Percentiles rank a stretch among this genome's conserved stretches.
Evolutionary conservation across 352 stramenopile species (phyloP).

Genomic region (Globisporangium lucens): DNA sequence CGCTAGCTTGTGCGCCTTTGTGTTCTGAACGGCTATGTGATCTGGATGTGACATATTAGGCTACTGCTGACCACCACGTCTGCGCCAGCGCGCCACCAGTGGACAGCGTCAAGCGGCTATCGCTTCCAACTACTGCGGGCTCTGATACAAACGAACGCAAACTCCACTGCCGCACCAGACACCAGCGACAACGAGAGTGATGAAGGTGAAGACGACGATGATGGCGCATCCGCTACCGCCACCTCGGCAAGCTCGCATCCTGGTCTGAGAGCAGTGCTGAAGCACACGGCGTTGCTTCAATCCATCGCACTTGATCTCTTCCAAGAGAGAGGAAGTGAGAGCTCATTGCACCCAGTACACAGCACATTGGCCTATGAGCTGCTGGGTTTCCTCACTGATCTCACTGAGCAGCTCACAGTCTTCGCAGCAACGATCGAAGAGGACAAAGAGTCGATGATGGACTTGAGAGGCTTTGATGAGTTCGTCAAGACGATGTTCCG

Average conservation of each 20-base stretch:
- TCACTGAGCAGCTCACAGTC: conserved; percentile 21
- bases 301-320: not conserved
- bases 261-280: conserved; percentile 6
- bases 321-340: not conserved
- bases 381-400: conserved; percentile 31
- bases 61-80: conserved; percentile 2
- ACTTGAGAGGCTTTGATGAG: conserved; percentile 17
- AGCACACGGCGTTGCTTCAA: not conserved
- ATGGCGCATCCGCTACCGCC: not conserved
- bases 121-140: conserved; percentile 50
- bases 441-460: not conserved
- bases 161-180: not conserved
- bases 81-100: not conserved
- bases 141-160: conserved; percentile 21
- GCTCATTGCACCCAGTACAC: not conserved
- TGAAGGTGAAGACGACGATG: not conserved
- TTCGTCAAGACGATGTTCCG: conserved; percentile 22
- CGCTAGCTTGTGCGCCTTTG: not conserved
- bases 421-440: not conserved
- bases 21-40: not conserved
- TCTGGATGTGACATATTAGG: not conserved
- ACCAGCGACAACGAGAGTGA: conserved; percentile 2
- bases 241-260: not conserved
- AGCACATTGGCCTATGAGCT: conserved; percentile 10
- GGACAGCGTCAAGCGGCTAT: conserved; percentile 26